Evolutionary conservation across 768 basidiomycete genomes (phyloP).

Genomic region (Rhizopogon rudus): DNA sequence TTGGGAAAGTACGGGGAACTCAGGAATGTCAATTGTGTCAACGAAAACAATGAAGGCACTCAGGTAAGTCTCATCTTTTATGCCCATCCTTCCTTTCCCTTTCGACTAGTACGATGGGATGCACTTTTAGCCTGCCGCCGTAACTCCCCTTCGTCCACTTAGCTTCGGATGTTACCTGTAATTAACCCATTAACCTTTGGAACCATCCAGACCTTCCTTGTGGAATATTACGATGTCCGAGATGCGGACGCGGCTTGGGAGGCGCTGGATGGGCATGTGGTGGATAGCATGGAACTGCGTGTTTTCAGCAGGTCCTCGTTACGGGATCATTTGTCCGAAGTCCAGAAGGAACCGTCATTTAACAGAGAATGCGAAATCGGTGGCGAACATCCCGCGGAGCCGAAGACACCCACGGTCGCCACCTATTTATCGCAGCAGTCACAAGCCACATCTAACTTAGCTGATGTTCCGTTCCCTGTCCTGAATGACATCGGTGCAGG

Average conservation of each 20-base stretch:
- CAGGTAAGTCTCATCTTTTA: slow-evolving; percentile 22
- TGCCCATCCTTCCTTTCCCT: background rate
- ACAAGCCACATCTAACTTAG: slow-evolving; percentile 19
- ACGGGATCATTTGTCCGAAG: slow-evolving; percentile 19
- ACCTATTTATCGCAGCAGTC: slow-evolving; percentile 30
- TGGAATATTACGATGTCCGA: slow-evolving; percentile 68
- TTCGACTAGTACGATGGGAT: background rate
- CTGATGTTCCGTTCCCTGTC: slow-evolving; percentile 18
- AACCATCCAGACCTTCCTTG: slow-evolving; percentile 37
- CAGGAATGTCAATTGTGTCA: slow-evolving; percentile 21
- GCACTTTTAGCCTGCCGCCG: slow-evolving; percentile 1
- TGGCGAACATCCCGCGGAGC: slow-evolving; percentile 29
- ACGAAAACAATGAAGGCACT: slow-evolving; percentile 18
- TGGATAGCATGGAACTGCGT: slow-evolving; percentile 49
- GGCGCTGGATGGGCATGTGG: slow-evolving; percentile 41
- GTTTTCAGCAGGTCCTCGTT: slow-evolving; percentile 33
- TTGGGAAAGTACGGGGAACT: slow-evolving; percentile 27
- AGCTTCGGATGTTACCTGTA: background rate
- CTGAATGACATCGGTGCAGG: slow-evolving; percentile 17
- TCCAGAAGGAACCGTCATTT: slow-evolving; percentile 23
- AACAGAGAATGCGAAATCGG: slow-evolving; percentile 25
- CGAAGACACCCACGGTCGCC: slow-evolving; percentile 31
- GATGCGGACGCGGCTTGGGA: slow-evolving; percentile 48
- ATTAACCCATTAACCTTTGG: background rate
- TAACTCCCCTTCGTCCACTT: slow-evolving; percentile 1